Base-by-base conservation (phyloP, 345 rosid species). In the Barbarea vulgaris region DNA sequence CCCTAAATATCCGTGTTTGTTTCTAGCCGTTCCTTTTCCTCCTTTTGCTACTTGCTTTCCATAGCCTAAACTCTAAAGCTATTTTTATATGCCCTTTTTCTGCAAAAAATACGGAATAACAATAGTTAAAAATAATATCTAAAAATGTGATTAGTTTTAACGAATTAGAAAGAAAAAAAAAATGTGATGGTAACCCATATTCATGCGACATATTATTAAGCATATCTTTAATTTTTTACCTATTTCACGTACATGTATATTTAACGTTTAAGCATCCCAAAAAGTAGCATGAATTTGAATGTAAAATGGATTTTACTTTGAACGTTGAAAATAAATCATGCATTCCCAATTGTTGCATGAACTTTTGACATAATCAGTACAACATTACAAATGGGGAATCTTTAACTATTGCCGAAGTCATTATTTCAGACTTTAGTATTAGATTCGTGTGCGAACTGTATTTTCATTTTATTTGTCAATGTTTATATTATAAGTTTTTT, bases 1-100 rank as follows among this genome's bases (percentile, higher is more conserved):
- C 81, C 77, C 81, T 72, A 60, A 72, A 72, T 72, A 78, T 78
- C 77, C 74, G 81, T 72, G 81, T 78, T 66, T 72, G 34, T 72
- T 78, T 78, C 52, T 66, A 78, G 77, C 81, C 77, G 70, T 72
- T 78, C 58, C 69, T 72, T 72, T 78, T 78, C 54, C 63, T 41
- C 14, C 69, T 72, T 66, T 77, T 48, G 62, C 28, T 64, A 46
- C 46, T 69, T 54, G 59, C 68, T 57, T 64, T 71, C 39, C 65
- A 15, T 55, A 55, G 31, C 22, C 55, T 71, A 46, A 7, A 17
- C 51, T 46, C 50, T 46, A 71, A 57, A 28, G 13, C 9, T 33
- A 39, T 48, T 62, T 54, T 25, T 14, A 17, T 57, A 7, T 39
- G 6, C 39, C 57, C 15, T 55, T 76, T 62, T 34, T 10, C 18